Conservation (phyloP, 305 asterid species). For the Lippia alba region DNA sequence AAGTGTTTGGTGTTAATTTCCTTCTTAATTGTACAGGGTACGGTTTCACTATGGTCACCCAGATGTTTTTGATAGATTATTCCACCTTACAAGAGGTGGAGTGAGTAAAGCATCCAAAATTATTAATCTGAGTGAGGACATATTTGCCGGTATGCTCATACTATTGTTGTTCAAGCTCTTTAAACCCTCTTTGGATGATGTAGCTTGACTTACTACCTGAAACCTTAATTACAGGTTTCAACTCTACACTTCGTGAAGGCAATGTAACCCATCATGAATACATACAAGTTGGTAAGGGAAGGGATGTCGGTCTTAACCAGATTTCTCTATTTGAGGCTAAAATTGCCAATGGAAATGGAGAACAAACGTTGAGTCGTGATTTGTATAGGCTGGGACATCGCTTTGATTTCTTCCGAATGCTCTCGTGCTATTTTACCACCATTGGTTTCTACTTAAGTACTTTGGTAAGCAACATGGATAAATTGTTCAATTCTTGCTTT, state of each 20-base stretch:
- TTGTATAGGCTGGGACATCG: slow-evolving; percentile 96
- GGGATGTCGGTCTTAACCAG: slow-evolving; percentile 97
- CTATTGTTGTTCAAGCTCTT: slow-evolving; percentile 7
- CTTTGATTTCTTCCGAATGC: slow-evolving; percentile 90
- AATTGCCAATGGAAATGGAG: slow-evolving; percentile 96
- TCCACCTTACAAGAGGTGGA: slow-evolving; percentile 96
- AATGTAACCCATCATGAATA: slow-evolving; percentile 97
- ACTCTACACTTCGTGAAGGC: slow-evolving; percentile 97
- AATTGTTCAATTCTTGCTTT: slow-evolving; percentile 8
- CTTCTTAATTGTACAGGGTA: slow-evolving; percentile 61
- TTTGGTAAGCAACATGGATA: slow-evolving; percentile 57
- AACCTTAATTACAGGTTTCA: slow-evolving; percentile 64
- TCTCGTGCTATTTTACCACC: slow-evolving; percentile 91
- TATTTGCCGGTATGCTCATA: slow-evolving; percentile 80
- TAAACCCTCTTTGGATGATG: slow-evolving; percentile 5
- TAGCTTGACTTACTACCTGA: slow-evolving; percentile 22
- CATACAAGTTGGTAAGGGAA: slow-evolving; percentile 97
- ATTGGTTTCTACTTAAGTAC: slow-evolving; percentile 94
- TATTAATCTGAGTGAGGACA: slow-evolving; percentile 92
- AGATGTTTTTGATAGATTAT: slow-evolving; percentile 91
- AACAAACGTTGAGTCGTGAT: slow-evolving; percentile 94
- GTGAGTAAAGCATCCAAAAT: slow-evolving; percentile 93
- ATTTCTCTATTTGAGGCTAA: slow-evolving; percentile 95
- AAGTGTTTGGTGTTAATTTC: slow-evolving; percentile 11
- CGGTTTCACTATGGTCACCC: slow-evolving; percentile 99